A percentile compares a stretch with the other conserved stretches of the same genome.
phyloP scores from a whole-genome alignment of 1,139 yeast species.

The Wickerhamomyces sp. region DNA sequence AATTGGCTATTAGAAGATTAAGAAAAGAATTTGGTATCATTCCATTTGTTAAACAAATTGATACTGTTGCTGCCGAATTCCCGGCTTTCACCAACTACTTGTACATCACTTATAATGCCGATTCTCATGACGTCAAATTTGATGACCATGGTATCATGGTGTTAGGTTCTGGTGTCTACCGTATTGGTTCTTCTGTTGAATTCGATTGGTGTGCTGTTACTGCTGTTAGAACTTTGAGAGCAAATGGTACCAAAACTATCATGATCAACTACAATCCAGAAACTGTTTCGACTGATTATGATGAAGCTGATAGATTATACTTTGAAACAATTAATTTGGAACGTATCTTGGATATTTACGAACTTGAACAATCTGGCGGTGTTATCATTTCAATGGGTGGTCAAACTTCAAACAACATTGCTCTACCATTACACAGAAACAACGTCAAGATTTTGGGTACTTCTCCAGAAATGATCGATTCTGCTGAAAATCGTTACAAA shows the following conservation, averaged over 20 bases:
- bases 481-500: slow-evolving; percentile 97
- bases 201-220: slow-evolving; percentile 97
- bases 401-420: slow-evolving; percentile 96
- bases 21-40: slow-evolving; percentile 85
- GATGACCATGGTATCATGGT: slow-evolving; percentile 88
- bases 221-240: slow-evolving; percentile 91
- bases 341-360: slow-evolving; percentile 93
- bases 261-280: slow-evolving; percentile 99
- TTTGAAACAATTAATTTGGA: slow-evolving; percentile 95
- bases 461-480: slow-evolving; percentile 96
- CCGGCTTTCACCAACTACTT: slow-evolving; percentile 95
- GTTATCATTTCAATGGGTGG: slow-evolving; percentile 99
- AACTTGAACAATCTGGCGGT: slow-evolving; percentile 86
- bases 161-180: slow-evolving; percentile 89
- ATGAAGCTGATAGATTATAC: slow-evolving; percentile 95
- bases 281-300: slow-evolving; percentile 97
- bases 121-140: slow-evolving; percentile 77
- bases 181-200: slow-evolving; percentile 93
- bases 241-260: slow-evolving; percentile 82
- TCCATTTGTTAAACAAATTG: slow-evolving; percentile 96
- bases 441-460: slow-evolving; percentile 96
- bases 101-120: slow-evolving; percentile 94
- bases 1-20: slow-evolving; percentile 86
- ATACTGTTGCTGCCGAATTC: slow-evolving; percentile 98
- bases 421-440: slow-evolving; percentile 88